Base-by-base conservation (phyloP, 73 alveolate species). In the Urostyla sp. region DNA sequence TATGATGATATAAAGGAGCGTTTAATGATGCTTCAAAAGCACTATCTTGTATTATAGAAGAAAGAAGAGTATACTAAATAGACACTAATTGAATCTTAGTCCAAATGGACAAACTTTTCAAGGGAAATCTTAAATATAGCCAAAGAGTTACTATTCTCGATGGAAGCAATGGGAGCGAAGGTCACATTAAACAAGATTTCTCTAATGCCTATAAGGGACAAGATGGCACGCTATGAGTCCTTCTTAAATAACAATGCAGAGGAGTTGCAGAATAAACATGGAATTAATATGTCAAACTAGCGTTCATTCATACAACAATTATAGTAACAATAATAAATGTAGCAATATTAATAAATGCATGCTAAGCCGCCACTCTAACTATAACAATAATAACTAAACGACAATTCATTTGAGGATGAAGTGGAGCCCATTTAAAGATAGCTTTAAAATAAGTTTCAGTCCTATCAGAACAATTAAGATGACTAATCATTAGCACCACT, bases 81-180 rank as follows among this genome's bases (percentile, higher is more conserved):
- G 46, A 87, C 96, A 3, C 73, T 91, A 45, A 85, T 91, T 16
- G 97, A 91, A 67, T 83, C 94, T 20, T 85, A 94, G 59, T 38
- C 89, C 36, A 91, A 91, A 59, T 91, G 98, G 97, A 88, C 91
- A 30, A 56, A 72, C 28, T 84, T 85, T 44, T 72, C 92, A 21
- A 84, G 90, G 59, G 95, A 85, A 23, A 87, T 94, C 0, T 72
- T 88, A 5, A 88, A 84, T 38, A 84, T 88, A 8, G 93, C 98
- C 6, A 90, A 89, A 52, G 94, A 92, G 56, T 75, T 92, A 26
- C 67, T 75, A 50, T 36, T 24, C 27, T 43, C 73, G 1, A 37
- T 94, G 69, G 98, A 94, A 54, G 87, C 81, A 28, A 67, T 79
- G 66, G 87, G 87, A 37, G 92, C 85, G 34, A 90, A 69, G 69